A percentile compares a stretch with the other conserved stretches of the same genome.
Conservation (phyloP, 345 rosid genomes). For the Luvunga scandens region DNA sequence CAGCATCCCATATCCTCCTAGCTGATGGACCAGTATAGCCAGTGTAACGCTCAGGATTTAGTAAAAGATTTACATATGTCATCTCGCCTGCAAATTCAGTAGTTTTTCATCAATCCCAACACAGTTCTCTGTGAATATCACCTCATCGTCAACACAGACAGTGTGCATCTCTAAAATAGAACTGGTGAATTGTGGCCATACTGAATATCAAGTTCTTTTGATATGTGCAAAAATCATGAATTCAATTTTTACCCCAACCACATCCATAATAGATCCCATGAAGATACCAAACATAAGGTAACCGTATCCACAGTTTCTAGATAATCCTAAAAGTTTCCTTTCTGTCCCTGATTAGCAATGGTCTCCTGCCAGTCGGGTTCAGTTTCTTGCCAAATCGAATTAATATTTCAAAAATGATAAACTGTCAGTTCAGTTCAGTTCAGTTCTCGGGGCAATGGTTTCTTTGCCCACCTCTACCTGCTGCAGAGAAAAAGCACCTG, state of each 20-base stretch:
- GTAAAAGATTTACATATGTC: slow-evolving; percentile 59
- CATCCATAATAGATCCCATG: too few species aligned
- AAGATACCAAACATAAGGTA: too few species aligned
- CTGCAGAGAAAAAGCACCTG: background rate
- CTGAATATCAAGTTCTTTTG: background rate
- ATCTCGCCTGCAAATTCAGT: slow-evolving; percentile 39
- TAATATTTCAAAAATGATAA: too few species aligned
- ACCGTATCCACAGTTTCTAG: too few species aligned
- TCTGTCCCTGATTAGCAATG: too few species aligned
- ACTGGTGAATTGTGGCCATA: background rate
- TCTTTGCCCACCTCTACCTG: background rate
- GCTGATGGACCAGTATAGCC: slow-evolving; percentile 66
- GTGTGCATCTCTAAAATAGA: background rate
- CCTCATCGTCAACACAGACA: background rate
- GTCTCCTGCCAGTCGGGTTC: too few species aligned
- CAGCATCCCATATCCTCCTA: slow-evolving; percentile 65
- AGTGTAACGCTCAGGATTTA: slow-evolving; percentile 64
- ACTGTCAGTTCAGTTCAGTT: too few species aligned
- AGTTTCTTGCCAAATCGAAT: too few species aligned
- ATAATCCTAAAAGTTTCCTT: too few species aligned
- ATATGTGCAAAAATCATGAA: background rate
- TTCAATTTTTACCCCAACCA: too few species aligned
- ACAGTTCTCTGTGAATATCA: background rate
- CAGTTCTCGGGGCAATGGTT: too few species aligned
- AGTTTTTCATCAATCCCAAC: background rate